Evolutionary conservation across 1,284 basidiomycete species (phyloP).

Genomic region (Ganoderma meredithae): DNA sequence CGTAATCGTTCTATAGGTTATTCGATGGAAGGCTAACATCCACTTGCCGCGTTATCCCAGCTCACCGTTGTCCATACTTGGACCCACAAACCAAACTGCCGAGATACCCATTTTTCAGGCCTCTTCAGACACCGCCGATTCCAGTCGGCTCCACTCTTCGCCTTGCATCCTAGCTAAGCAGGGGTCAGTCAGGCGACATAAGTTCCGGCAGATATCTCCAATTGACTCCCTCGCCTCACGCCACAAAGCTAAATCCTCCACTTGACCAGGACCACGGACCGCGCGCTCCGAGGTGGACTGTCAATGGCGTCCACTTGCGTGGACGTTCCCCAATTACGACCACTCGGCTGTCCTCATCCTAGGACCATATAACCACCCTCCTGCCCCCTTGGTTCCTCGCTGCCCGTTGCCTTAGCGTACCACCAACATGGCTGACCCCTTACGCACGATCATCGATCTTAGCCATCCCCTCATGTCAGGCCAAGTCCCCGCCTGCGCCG

Average conservation of each 20-base stretch:
- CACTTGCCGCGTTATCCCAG: slow-evolving; percentile 2
- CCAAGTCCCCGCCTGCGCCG: slow-evolving; percentile 57
- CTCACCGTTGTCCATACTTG: slow-evolving; percentile 7
- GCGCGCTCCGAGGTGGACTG: not conserved
- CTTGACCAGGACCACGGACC: not conserved
- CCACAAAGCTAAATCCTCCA: not conserved
- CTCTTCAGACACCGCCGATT: not conserved
- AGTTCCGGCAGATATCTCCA: not conserved
- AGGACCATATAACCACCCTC: not conserved
- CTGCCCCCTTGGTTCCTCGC: not conserved
- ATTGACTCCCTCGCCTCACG: not conserved
- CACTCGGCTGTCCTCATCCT: not conserved
- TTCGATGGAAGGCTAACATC: slow-evolving; percentile 1
- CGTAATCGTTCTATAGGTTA: not conserved
- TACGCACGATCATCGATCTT: slow-evolving; percentile 52
- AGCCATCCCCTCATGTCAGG: slow-evolving; percentile 55
- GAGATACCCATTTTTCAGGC: not conserved
- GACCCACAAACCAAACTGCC: slow-evolving; percentile 16
- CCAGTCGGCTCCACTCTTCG: not conserved
- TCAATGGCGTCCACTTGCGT: not conserved
- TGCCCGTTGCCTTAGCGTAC: not conserved
- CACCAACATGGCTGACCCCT: not conserved
- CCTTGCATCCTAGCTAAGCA: not conserved
- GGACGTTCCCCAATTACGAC: not conserved
- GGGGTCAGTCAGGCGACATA: slow-evolving; percentile 1